These are phyloP conservation scores for Taphrina communis DNA, from an alignment of 1,139 yeast genomes.

Conservation along the genomic window DNA sequence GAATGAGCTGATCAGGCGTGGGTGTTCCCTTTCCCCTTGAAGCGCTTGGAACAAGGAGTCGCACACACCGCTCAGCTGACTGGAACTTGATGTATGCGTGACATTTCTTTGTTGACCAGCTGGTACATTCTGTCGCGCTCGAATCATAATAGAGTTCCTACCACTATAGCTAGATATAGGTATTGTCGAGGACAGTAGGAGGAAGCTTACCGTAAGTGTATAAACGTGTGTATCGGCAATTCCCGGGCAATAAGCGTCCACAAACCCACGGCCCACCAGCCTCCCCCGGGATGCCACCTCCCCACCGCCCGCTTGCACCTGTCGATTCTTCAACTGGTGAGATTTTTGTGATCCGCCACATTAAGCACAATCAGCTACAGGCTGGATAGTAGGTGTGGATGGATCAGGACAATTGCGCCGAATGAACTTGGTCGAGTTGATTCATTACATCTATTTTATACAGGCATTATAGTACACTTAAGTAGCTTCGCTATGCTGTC, in stretches of 20 bases:
- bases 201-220: too few species aligned
- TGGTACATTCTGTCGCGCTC: too few species aligned
- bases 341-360: background rate
- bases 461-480: background rate
- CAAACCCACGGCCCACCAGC: background rate
- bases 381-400: too few species aligned
- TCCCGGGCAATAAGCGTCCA: slow-evolving; percentile 1
- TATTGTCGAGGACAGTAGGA: too few species aligned
- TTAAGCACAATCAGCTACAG: background rate
- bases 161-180: too few species aligned
- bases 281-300: background rate
- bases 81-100: background rate
- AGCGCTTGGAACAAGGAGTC: background rate
- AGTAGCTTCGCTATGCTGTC: background rate
- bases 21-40: too few species aligned
- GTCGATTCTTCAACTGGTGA: too few species aligned
- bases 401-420: too few species aligned
- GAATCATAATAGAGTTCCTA: background rate
- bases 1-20: background rate
- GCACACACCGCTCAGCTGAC: background rate
- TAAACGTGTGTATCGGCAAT: background rate
- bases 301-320: background rate
- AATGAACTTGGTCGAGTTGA: background rate
- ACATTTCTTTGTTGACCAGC: background rate
- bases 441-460: background rate